phyloP scores from a whole-genome alignment of 257 asterid species.

The Nicotiana tabacum region DNA sequence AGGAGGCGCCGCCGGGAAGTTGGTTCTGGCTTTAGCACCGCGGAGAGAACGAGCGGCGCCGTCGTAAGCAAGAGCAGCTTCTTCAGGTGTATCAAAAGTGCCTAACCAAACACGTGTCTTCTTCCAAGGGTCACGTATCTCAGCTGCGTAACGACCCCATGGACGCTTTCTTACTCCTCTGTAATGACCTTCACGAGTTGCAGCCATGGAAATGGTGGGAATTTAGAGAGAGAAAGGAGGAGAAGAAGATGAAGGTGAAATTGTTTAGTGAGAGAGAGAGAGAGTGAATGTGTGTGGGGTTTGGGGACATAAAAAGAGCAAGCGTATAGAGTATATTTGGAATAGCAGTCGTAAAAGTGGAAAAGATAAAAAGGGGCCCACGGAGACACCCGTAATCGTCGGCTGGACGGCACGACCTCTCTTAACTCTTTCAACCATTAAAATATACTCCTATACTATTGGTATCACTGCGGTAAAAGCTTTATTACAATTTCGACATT shows the following conservation, averaged over 20 bases:
- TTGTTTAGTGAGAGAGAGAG: slow-evolving; percentile 6
- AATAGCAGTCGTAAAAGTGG: background rate
- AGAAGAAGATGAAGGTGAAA: background rate
- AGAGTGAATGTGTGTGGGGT: background rate
- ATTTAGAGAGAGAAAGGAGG: slow-evolving; percentile 7
- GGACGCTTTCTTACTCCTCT: slow-evolving; percentile 96
- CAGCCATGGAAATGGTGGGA: slow-evolving; percentile 38
- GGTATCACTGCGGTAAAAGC: too few relatives aligned
- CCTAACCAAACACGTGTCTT: slow-evolving; percentile 97
- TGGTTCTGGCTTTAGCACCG: slow-evolving; percentile 87
- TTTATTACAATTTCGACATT: too few relatives aligned
- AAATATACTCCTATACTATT: too few relatives aligned
- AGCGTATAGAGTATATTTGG: background rate
- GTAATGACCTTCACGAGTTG: slow-evolving; percentile 87
- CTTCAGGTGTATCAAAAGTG: slow-evolving; percentile 92
- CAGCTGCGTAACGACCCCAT: slow-evolving; percentile 99
- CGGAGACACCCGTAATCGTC: slow-evolving; percentile 90
- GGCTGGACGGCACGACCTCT: slow-evolving; percentile 88
- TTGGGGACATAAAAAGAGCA: background rate
- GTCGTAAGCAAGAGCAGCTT: slow-evolving; percentile 96
- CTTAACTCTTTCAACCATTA: background rate
- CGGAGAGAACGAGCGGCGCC: slow-evolving; percentile 97
- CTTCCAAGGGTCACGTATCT: slow-evolving; percentile 97
- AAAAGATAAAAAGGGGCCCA: slow-evolving; percentile 41
- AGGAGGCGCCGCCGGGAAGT: slow-evolving; percentile 51